Percentiles rank a stretch among this genome's conserved stretches.
These are phyloP conservation scores for Zymoseptoria passerinii DNA, from an alignment of 2,329 filamentous ascomycete genomes.

Conservation along the genomic window DNA sequence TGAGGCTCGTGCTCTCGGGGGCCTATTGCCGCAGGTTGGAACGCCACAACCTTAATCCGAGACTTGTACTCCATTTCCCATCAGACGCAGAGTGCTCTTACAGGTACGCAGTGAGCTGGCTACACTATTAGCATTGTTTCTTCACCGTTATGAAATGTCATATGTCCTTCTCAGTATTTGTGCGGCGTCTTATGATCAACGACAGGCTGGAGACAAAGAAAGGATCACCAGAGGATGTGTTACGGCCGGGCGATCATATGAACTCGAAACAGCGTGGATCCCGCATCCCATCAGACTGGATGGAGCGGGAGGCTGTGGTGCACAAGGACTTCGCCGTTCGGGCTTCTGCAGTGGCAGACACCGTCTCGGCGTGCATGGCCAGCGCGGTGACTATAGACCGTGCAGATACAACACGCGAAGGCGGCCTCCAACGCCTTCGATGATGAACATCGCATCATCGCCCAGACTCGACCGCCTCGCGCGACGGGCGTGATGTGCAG, in stretches of 20 bases:
- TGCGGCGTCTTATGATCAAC: neutral
- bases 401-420: neutral
- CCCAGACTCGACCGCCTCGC: neutral
- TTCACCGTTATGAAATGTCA: too few species aligned
- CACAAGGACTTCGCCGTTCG: neutral
- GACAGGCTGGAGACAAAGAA: neutral
- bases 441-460: neutral
- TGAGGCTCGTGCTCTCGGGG: neutral
- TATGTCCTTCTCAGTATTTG: neutral
- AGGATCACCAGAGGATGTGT: neutral
- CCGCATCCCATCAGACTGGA: neutral
- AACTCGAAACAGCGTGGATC: neutral
- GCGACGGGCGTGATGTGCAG: neutral
- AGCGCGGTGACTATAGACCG: neutral
- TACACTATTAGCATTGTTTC: too few species aligned
- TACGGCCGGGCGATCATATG: neutral
- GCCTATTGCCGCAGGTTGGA: neutral
- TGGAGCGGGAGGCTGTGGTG: neutral
- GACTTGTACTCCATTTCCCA: neutral
- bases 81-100: neutral
- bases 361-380: neutral
- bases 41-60: neutral
- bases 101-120: neutral
- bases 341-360: neutral
- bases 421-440: neutral